Base-by-base conservation (phyloP, 1,284 basidiomycete genomes). In the Rhodotorula mucilaginosa region DNA sequence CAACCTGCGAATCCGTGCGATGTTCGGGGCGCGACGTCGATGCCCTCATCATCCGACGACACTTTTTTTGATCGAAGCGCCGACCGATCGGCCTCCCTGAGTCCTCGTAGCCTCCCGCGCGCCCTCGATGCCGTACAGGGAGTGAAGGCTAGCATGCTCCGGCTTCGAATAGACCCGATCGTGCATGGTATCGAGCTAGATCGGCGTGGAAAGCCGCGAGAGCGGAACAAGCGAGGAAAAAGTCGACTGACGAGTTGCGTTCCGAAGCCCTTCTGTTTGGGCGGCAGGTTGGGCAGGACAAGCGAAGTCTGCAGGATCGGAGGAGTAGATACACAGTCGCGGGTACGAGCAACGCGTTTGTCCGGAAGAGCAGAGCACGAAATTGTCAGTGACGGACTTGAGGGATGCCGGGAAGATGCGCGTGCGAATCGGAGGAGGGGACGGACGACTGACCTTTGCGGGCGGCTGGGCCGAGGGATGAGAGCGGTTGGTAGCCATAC, bases 221-320 rank as follows among this genome's bases (percentile, higher is more conserved):
- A 56, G 23, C 2, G 21, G n/a, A 44, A 44, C 10, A 16, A n/a
- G 12, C 23, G 39, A 23, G 31, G 34, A 23, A 3, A 7, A 3
- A 13, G 6, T 23, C 1, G 16, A 56, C 67, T 47, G 44, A 64
- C 67, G 57, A 21, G 44, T 5, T 58, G n/a, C 2, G 44, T 12
- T 18, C 76, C 76, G 34, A 78, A 77, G 23, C 76, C 77, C 26
- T 71, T 65, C 64, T 77, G 76, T 68, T 79, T 79, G 19, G 78
- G 77, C 26, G 78, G 78, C 16, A 79, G 72, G 46, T 66, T 66
- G 26, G 61, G 61, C 48, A 74, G 70, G 7, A 46, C 52, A 48
- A 74, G 68, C 26, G 62, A 52, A 4, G 58, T 58, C 67, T 68
- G 26, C 31, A 29, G 4, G 21, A 56, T 29, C 54, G 29, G 6